These are phyloP conservation scores for Yamadazyma nakazawae DNA, from an alignment of 805 yeast species.

Conservation along the genomic window DNA sequence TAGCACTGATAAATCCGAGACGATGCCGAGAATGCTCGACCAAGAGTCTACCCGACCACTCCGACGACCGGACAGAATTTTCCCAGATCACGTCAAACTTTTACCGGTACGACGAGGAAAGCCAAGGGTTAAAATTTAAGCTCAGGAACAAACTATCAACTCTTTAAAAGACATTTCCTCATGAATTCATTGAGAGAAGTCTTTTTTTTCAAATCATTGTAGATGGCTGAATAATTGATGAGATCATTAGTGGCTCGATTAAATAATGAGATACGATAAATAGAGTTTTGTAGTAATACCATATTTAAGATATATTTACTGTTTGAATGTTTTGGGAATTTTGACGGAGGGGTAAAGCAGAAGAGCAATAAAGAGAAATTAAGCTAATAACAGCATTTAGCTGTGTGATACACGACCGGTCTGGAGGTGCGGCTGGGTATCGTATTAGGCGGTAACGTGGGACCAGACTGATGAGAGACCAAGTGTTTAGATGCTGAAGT, in stretches of 20 bases:
- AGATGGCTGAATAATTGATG: neutral
- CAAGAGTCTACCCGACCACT: neutral
- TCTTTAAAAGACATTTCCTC: neutral
- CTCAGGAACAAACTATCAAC: neutral
- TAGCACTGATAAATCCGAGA: neutral
- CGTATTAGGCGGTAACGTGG: too few species aligned
- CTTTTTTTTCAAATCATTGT: neutral
- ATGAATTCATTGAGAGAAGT: neutral
- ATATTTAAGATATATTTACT: neutral
- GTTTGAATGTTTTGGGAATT: neutral
- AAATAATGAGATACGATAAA: neutral
- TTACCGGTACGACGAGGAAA: conserved; percentile 6
- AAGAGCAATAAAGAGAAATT: neutral
- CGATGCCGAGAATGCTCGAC: neutral
- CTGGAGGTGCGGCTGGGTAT: too few species aligned
- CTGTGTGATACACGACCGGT: neutral
- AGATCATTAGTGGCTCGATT: neutral
- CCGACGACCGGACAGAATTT: neutral
- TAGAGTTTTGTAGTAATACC: neutral
- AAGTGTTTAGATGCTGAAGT: too few species aligned
- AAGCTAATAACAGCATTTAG: neutral
- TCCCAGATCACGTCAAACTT: conserved; percentile 1
- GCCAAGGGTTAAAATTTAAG: neutral
- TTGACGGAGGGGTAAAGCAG: neutral
- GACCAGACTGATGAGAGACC: too few species aligned